Evolutionary conservation across 768 basidiomycete genomes (phyloP).

Genomic region (Boletellus emodensis): DNA sequence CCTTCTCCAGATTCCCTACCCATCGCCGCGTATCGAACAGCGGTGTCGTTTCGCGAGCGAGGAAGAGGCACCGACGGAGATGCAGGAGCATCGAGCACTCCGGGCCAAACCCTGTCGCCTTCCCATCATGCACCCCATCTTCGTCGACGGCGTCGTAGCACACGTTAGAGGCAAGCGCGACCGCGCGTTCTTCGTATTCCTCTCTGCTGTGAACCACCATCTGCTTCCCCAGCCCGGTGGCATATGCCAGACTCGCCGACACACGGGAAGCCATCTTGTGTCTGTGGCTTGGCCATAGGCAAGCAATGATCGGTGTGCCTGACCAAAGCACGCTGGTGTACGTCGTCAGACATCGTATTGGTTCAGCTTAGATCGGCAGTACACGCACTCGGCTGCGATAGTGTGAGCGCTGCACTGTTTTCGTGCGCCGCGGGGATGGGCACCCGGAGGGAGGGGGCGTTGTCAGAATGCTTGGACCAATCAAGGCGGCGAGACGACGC

Average conservation of each 20-base stretch:
- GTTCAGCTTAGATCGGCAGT: background rate
- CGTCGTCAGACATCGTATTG: background rate
- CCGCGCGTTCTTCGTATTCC: slow-evolving; percentile 46
- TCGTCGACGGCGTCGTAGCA: slow-evolving; percentile 11
- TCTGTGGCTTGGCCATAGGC: slow-evolving; percentile 39
- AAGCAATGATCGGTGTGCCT: slow-evolving; percentile 49
- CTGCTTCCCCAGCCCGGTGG: slow-evolving; percentile 44
- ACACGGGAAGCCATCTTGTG: slow-evolving; percentile 52
- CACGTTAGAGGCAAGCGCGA: slow-evolving; percentile 33
- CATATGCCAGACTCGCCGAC: slow-evolving; percentile 44
- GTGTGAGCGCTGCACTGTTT: slow-evolving; percentile 51
- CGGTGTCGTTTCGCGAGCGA: slow-evolving; percentile 39
- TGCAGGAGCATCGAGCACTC: slow-evolving; percentile 35
- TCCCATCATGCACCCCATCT: too few species aligned
- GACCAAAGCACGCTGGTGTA: slow-evolving; percentile 44
- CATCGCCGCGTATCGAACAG: slow-evolving; percentile 48
- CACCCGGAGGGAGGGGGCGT: background rate
- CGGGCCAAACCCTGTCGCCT: background rate
- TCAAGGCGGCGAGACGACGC: background rate
- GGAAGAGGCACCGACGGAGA: slow-evolving; percentile 40
- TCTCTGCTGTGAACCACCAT: slow-evolving; percentile 43
- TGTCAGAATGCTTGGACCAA: background rate
- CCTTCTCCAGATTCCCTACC: slow-evolving; percentile 47
- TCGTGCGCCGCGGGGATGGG: background rate
- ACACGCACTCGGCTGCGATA: slow-evolving; percentile 44